Percentiles rank a stretch among this genome's conserved stretches.
phyloP scores from a whole-genome alignment of 208 protist species.

The Trypanosoma platydactyli region DNA sequence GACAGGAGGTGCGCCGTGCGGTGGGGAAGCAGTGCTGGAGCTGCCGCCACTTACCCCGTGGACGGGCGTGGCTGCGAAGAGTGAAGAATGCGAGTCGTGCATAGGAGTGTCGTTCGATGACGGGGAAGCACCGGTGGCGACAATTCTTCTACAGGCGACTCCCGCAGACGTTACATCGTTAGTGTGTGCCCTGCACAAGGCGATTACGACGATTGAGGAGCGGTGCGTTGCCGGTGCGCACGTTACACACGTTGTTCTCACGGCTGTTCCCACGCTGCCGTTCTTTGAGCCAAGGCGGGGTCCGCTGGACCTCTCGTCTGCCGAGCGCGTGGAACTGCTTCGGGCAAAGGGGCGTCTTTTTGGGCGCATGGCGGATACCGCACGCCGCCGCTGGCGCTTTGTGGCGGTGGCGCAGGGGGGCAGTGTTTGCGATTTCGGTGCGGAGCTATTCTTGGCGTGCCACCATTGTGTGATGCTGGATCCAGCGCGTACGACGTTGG shows the following conservation, averaged over 20 bases:
- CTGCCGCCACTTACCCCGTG: slow-evolving; percentile 13
- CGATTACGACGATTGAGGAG: slow-evolving; percentile 22
- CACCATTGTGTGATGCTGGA: slow-evolving; percentile 33
- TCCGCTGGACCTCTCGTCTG: slow-evolving; percentile 46
- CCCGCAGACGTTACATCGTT: slow-evolving; percentile 8
- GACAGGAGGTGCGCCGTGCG: neutral
- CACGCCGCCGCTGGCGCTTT: slow-evolving; percentile 26
- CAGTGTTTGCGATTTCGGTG: slow-evolving; percentile 59
- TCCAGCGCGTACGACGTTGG: slow-evolving; percentile 19
- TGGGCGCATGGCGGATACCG: slow-evolving; percentile 32
- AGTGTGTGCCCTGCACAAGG: slow-evolving; percentile 11
- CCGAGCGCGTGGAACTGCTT: slow-evolving; percentile 39
- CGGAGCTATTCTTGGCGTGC: slow-evolving; percentile 82
- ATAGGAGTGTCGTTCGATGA: slow-evolving; percentile 26
- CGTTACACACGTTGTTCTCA: slow-evolving; percentile 28
- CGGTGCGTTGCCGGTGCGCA: neutral
- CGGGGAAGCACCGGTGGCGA: neutral
- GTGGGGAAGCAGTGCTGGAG: slow-evolving; percentile 2
- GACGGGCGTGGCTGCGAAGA: neutral
- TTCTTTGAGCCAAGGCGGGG: slow-evolving; percentile 51
- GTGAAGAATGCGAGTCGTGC: neutral
- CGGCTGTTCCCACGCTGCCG: slow-evolving; percentile 36
- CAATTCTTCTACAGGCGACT: slow-evolving; percentile 13
- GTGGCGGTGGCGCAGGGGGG: slow-evolving; percentile 34
- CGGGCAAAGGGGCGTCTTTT: slow-evolving; percentile 39